Conservation (phyloP, 768 basidiomycete species). For the Infundibulicybe gibba region DNA sequence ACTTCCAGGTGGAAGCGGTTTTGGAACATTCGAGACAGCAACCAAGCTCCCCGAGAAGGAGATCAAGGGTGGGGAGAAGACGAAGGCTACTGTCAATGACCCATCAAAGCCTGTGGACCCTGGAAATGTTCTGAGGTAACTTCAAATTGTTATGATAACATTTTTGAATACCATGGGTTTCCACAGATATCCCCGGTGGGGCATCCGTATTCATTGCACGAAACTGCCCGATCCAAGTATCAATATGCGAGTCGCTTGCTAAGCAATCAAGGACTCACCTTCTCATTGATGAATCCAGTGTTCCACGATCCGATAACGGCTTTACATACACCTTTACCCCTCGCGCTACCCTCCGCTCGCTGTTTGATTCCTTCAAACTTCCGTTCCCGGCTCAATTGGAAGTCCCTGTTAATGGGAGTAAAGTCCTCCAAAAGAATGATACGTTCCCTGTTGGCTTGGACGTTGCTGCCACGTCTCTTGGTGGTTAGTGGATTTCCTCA, state of each 20-base stretch:
- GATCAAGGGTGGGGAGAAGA: slow-evolving; percentile 2
- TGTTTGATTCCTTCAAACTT: slow-evolving; percentile 29
- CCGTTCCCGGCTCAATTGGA: slow-evolving; percentile 22
- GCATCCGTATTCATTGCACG: slow-evolving; percentile 31
- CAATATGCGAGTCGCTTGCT: slow-evolving; percentile 25
- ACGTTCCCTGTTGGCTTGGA: slow-evolving; percentile 19
- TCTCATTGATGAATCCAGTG: slow-evolving; percentile 5
- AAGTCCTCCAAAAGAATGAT: slow-evolving; percentile 16
- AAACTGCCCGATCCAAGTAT: slow-evolving; percentile 22
- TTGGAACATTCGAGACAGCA: slow-evolving; percentile 29
- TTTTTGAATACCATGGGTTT: neutral
- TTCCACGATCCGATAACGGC: slow-evolving; percentile 14
- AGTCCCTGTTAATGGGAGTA: slow-evolving; percentile 16
- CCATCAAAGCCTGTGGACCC: slow-evolving; percentile 15
- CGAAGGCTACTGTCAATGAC: neutral
- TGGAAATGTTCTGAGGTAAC: slow-evolving; percentile 24
- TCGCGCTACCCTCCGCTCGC: slow-evolving; percentile 19
- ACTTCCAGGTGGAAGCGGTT: slow-evolving; percentile 28
- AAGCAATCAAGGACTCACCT: neutral
- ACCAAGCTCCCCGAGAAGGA: slow-evolving; percentile 13
- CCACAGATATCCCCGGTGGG: slow-evolving; percentile 35
- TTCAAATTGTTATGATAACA: neutral
- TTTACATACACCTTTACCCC: slow-evolving; percentile 34
- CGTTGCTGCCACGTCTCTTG: slow-evolving; percentile 14
- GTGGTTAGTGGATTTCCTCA: slow-evolving; percentile 13